Percentiles rank a stretch among this genome's conserved stretches.
Conservation (phyloP, 2,329 filamentous ascomycete genomes). For the Basipetospora chlamydospora region DNA sequence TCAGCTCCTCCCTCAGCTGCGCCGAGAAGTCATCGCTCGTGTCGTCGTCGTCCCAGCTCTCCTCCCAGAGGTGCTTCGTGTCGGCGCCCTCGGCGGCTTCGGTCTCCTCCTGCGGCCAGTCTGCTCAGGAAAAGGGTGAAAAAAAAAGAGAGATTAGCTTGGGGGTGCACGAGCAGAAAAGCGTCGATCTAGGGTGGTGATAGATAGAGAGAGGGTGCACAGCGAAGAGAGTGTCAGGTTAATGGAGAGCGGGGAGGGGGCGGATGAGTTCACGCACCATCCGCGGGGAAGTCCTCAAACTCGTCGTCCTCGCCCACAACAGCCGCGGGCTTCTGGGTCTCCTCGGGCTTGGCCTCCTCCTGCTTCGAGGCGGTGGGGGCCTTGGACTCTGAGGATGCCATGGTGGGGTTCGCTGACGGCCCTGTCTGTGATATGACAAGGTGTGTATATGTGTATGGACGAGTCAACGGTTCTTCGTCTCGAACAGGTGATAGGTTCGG, state of each 20-base stretch:
- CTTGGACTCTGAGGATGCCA: conserved; percentile 17
- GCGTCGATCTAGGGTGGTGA: no score
- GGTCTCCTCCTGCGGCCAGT: conserved; percentile 86
- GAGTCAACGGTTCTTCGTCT: no score
- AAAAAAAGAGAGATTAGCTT: no score
- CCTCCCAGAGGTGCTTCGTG: conserved; percentile 81
- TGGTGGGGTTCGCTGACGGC: conserved; percentile 6
- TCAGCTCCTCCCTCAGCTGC: conserved; percentile 87
- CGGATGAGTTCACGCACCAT: no score
- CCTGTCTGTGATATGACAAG: not conserved
- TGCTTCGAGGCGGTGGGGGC: conserved; percentile 14
- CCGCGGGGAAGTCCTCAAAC: conserved; percentile 96
- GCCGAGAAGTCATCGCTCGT: conserved; percentile 91
- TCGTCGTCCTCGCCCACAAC: conserved; percentile 94
- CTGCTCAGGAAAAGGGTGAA: no score
- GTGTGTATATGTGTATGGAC: not conserved
- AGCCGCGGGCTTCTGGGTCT: conserved; percentile 26
- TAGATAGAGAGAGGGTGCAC: no score
- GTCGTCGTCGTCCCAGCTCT: conserved; percentile 99
- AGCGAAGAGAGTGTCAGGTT: no score
- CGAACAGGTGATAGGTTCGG: no score
- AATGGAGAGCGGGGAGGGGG: no score
- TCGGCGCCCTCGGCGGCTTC: conserved; percentile 61
- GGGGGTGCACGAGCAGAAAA: not conserved
- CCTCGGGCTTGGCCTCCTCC: conserved; percentile 21